Evolutionary conservation across 2,329 filamentous ascomycete genomes (phyloP), one percentile per base, ranked within the genome.

Genomic region (Elsinoe perseae): DNA sequence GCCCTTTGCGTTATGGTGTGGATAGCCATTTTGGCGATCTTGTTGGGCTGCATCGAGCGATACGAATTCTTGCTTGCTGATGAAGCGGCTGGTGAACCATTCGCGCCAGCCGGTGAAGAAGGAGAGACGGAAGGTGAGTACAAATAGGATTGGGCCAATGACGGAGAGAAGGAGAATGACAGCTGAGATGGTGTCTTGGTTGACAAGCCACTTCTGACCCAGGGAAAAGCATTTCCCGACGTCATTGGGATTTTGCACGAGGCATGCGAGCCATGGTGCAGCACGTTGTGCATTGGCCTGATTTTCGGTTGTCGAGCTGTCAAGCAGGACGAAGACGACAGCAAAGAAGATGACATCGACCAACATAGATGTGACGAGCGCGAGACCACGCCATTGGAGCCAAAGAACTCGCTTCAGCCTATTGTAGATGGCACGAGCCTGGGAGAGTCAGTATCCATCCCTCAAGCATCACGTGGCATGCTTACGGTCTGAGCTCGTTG

Each of bases 321-420:
- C 87, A 66, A 95, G 81, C 68, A 89, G 88, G 50, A 97, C 85
- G 68, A 97, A 97, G 56, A 95, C 80, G 44, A 95, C 77, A 1
- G 91, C 85, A 72, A 97, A 96, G 77, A 95, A 95, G 65, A 96
- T 84, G 60, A 97, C 89, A 68, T 97, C 91, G 58, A 83, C 81
- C 57, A 96, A 81, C 63, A 97, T 95, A 68, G 96, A 86, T 54
- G 95, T 76, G 12, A 96, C 90, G 59, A 97, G 88, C 42, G 84
- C 82, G 59, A 96, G 92, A 43, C 91, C 92, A 63, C 92, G 82
- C 93, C 93, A 98, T 71, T 98, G 93, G 3, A 97, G 81, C 68
- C 87, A 83, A 34, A 98, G 80, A 16, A 97, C 90, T 62, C 90
- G 86, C 61, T 84, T 84, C 34, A 98, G 82, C 64, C 93, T 84